Evolutionary conservation across 2,329 filamentous ascomycete species (phyloP).

Genomic region (Scedosporium minutisporum): DNA sequence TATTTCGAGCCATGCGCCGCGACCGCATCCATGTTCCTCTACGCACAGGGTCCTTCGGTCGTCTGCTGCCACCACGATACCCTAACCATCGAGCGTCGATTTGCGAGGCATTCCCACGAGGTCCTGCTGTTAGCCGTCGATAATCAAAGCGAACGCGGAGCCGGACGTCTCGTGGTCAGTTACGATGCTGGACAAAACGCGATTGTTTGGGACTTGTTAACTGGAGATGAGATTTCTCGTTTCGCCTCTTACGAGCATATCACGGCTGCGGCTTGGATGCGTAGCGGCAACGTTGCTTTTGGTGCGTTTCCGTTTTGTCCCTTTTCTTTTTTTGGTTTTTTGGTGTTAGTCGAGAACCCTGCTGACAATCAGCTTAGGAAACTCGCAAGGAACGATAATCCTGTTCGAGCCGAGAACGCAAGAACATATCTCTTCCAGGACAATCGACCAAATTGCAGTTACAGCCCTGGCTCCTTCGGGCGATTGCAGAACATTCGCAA

Average conservation of each 20-base stretch:
- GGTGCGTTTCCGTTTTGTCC: conserved; percentile 47
- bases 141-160: conserved; percentile 78
- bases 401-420: conserved; percentile 88
- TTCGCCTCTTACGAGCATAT: conserved; percentile 87
- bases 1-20: conserved; percentile 82
- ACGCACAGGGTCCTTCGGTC: conserved; percentile 71
- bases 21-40: conserved; percentile 83
- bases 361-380: conserved; percentile 48
- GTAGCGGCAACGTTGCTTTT: conserved; percentile 92
- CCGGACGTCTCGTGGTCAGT: conserved; percentile 79
- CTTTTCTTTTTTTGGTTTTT: conserved; percentile 8
- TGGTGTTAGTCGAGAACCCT: background rate
- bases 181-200: conserved; percentile 86
- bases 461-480: conserved; percentile 83
- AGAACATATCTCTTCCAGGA: conserved; percentile 83
- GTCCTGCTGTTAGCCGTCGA: conserved; percentile 80
- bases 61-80: conserved; percentile 90
- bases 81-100: conserved; percentile 76
- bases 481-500: conserved; percentile 90
- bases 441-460: conserved; percentile 84
- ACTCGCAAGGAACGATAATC: conserved; percentile 85
- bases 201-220: conserved; percentile 94
- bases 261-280: conserved; percentile 85
- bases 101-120: conserved; percentile 74
- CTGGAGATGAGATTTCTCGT: conserved; percentile 80